Percentiles rank a stretch among this genome's conserved stretches.
Conservation (phyloP, 75 land plant genomes). For the Chamaecyparis obtusa region DNA sequence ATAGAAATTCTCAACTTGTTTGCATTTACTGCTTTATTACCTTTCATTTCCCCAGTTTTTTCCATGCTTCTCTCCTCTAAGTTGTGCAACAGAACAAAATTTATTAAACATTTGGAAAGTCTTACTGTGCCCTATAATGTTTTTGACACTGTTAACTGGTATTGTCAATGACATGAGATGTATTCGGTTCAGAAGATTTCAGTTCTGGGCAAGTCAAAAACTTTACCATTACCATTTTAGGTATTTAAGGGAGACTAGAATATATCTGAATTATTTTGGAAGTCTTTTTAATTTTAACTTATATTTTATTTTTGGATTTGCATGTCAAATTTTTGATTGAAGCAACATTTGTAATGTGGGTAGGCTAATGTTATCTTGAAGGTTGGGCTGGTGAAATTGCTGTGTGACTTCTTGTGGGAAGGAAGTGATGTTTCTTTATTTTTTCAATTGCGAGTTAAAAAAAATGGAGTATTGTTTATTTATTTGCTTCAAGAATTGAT, state of each 20-base stretch:
- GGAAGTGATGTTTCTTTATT: no score
- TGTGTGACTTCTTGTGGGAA: background rate
- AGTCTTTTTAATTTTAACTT: background rate
- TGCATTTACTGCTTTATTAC: background rate
- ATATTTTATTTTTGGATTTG: background rate
- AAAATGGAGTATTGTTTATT: no score
- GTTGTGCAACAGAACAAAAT: background rate
- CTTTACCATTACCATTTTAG: background rate
- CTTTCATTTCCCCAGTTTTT: background rate
- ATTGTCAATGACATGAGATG: background rate
- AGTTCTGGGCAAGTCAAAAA: no score
- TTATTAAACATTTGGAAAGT: background rate
- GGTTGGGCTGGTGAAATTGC: no score
- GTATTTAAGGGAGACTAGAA: background rate
- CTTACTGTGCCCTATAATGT: background rate
- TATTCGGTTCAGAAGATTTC: no score
- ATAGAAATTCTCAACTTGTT: no score
- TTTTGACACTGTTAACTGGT: background rate
- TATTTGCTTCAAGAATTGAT: no score
- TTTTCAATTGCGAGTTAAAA: no score
- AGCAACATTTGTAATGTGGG: background rate
- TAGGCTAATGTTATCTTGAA: no score
- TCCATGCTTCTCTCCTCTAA: background rate
- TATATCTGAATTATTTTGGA: background rate
- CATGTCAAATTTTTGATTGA: background rate